Conservation (phyloP, 495 filamentous ascomycete species). For the Xylaria venustula region DNA sequence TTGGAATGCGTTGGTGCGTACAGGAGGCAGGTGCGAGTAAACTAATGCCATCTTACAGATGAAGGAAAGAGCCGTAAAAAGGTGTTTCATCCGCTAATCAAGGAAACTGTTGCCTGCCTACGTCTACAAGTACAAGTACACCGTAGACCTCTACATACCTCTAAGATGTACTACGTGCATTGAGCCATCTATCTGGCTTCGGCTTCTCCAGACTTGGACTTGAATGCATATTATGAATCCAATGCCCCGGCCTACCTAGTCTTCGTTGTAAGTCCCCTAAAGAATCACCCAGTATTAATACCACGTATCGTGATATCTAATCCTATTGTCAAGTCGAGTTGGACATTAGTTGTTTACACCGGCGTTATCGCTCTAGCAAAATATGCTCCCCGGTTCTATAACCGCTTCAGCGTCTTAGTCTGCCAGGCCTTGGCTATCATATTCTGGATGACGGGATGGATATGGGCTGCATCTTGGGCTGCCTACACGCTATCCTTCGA, state of each 20-base stretch:
- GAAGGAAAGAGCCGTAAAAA: too few relatives aligned
- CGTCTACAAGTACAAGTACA: too few relatives aligned
- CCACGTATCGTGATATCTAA: neutral
- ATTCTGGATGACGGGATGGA: slow-evolving; percentile 44
- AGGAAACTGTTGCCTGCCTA: too few relatives aligned
- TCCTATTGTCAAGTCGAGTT: slow-evolving; percentile 27
- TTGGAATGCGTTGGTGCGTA: too few relatives aligned
- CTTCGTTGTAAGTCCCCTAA: slow-evolving; percentile 31
- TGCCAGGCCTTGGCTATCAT: slow-evolving; percentile 33
- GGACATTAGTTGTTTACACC: slow-evolving; percentile 37
- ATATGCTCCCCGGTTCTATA: slow-evolving; percentile 31
- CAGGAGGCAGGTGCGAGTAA: too few relatives aligned
- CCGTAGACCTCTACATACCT: too few relatives aligned
- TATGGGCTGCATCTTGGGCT: slow-evolving; percentile 37
- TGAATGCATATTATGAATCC: slow-evolving; percentile 16
- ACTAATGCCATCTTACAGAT: too few relatives aligned
- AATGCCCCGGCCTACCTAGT: slow-evolving; percentile 34
- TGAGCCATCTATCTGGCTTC: too few relatives aligned
- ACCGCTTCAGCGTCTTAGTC: slow-evolving; percentile 31
- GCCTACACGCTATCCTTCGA: slow-evolving; percentile 22
- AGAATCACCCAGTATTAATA: neutral
- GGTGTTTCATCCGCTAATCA: too few relatives aligned
- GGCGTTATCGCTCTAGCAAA: slow-evolving; percentile 26
- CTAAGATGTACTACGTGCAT: too few relatives aligned
- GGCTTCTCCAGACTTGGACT: too few relatives aligned